phyloP scores from a whole-genome alignment of 306 rosid genomes.

The Cucurbita ficifolia region DNA sequence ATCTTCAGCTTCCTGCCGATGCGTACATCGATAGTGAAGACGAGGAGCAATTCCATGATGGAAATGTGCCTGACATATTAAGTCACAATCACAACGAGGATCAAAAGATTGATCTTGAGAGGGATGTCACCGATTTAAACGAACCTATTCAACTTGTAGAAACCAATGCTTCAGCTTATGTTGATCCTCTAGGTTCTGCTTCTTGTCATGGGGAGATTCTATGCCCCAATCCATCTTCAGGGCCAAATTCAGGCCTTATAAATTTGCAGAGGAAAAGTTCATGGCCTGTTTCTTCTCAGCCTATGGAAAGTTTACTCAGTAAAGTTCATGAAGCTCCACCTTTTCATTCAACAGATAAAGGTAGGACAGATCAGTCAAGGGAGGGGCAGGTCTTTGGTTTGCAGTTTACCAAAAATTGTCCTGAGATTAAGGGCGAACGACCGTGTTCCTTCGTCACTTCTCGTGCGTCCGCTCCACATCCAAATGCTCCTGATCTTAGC shows the following conservation, averaged over 20 bases:
- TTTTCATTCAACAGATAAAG: constrained; percentile 25
- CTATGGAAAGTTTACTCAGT: constrained; percentile 25
- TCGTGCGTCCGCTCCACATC: constrained; percentile 25
- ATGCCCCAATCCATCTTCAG: constrained; percentile 23
- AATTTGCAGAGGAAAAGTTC: constrained; percentile 37
- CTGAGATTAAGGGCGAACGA: constrained; percentile 30
- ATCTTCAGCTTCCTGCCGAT: constrained; percentile 86
- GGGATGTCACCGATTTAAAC: constrained; percentile 53
- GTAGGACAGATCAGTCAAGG: constrained; percentile 33
- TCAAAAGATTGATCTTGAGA: constrained; percentile 16
- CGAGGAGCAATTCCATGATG: constrained; percentile 54
- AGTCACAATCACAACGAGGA: background rate
- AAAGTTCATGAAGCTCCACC: constrained; percentile 31
- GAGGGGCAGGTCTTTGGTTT: constrained; percentile 38
- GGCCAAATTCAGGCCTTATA: constrained; percentile 22
- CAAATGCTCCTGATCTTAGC: constrained; percentile 29
- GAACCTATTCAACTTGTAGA: constrained; percentile 64
- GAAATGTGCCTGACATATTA: constrained; percentile 29
- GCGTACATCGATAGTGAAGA: constrained; percentile 69
- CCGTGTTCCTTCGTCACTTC: constrained; percentile 25
- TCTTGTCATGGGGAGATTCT: constrained; percentile 11
- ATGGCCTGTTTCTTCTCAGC: constrained; percentile 32
- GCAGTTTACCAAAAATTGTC: constrained; percentile 34
- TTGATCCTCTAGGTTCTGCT: constrained; percentile 7
- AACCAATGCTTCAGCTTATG: constrained; percentile 30